Conservation (phyloP, 2,329 filamentous ascomycete genomes). For the Aspergillus sp. region DNA sequence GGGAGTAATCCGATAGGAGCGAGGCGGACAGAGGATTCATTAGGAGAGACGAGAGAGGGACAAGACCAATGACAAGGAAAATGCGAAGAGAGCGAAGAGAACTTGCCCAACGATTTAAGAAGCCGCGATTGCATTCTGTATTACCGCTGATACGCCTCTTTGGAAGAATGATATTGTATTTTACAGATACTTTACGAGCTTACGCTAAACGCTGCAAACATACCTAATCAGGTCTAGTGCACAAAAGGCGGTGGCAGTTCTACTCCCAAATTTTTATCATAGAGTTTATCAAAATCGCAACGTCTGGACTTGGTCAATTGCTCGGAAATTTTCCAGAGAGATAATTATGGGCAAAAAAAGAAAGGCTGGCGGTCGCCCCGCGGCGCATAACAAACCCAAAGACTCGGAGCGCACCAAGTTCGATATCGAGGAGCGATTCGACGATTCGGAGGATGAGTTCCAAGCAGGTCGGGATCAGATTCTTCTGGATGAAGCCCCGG, state of each 20-base stretch:
- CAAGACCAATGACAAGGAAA: slow-evolving; percentile 4
- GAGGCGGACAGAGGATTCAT: slow-evolving; percentile 18
- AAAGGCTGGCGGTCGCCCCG: slow-evolving; percentile 55
- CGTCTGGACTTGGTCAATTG: not conserved
- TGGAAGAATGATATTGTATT: not conserved
- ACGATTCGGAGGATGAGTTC: slow-evolving; percentile 91
- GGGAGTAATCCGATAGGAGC: slow-evolving; percentile 16
- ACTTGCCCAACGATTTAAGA: not conserved
- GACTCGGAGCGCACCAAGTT: slow-evolving; percentile 27
- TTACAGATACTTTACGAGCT: not conserved
- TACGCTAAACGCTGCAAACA: slow-evolving; percentile 15
- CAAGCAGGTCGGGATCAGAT: slow-evolving; percentile 81
- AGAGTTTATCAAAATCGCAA: slow-evolving; percentile 12
- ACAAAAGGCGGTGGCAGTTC: slow-evolving; percentile 23
- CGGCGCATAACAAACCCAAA: slow-evolving; percentile 24
- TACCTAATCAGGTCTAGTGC: slow-evolving; percentile 11
- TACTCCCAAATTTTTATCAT: slow-evolving; percentile 31
- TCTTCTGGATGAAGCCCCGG: slow-evolving; percentile 71
- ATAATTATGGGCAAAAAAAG: slow-evolving; percentile 52
- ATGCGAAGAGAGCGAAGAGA: slow-evolving; percentile 3
- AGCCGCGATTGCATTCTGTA: too few species aligned
- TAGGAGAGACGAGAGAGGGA: slow-evolving; percentile 7
- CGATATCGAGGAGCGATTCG: slow-evolving; percentile 62
- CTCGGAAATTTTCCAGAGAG: not conserved
- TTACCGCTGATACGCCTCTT: too few species aligned